These are phyloP conservation scores for Macrolepiota dolichaula DNA, from an alignment of 768 basidiomycete species.

Conservation along the genomic window DNA sequence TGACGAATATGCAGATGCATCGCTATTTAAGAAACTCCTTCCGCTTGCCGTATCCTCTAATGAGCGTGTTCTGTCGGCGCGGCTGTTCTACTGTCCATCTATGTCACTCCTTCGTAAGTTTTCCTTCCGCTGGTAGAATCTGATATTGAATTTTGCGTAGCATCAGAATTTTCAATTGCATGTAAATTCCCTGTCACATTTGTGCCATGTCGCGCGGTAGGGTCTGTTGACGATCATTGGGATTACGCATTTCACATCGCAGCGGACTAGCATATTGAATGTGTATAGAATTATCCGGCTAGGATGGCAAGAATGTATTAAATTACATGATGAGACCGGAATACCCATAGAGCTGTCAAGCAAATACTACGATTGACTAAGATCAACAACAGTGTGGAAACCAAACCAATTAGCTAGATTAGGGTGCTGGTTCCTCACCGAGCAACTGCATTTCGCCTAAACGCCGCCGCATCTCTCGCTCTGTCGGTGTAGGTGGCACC, in stretches of 20 bases:
- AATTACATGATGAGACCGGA: neutral
- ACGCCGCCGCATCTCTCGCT: slow-evolving; percentile 83
- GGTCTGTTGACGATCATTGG: slow-evolving; percentile 46
- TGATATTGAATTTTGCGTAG: neutral
- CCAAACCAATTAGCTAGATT: slow-evolving; percentile 14
- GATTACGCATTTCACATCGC: slow-evolving; percentile 53
- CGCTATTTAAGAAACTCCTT: neutral
- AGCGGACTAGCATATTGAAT: slow-evolving; percentile 5
- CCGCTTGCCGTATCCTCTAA: neutral
- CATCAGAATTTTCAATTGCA: neutral
- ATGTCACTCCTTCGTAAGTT: slow-evolving; percentile 26
- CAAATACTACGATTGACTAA: neutral
- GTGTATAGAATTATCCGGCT: neutral
- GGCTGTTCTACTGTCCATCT: slow-evolving; percentile 41
- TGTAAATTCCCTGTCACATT: slow-evolving; percentile 34
- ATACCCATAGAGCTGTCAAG: neutral
- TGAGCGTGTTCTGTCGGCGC: slow-evolving; percentile 32
- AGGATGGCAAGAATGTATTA: neutral
- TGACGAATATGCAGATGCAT: neutral
- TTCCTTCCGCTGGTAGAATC: neutral
- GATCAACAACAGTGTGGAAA: neutral
- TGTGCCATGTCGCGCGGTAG: slow-evolving; percentile 52
- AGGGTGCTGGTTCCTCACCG: slow-evolving; percentile 55
- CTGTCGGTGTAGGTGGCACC: slow-evolving; percentile 87
- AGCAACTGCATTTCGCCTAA: slow-evolving; percentile 78